These are phyloP conservation scores for Yamagishiella unicocca DNA, from an alignment of 139 green algal genomes.

Conservation along the genomic window DNA sequence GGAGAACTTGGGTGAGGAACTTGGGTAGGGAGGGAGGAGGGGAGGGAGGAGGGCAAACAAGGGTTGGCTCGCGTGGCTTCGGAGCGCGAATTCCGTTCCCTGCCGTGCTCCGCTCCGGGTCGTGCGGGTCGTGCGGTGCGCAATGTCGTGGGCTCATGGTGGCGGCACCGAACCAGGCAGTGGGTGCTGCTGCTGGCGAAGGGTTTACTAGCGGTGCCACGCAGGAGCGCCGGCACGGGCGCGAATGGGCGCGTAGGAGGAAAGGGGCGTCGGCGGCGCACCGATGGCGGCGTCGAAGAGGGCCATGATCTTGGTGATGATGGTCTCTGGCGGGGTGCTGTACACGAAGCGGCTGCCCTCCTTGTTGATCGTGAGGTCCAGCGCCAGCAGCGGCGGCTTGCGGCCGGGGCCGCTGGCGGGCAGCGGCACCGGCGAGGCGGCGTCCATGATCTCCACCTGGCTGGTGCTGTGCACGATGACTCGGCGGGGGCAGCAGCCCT, in stretches of 20 bases:
- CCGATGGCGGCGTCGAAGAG: constrained; percentile 75
- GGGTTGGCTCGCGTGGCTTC: too few species aligned
- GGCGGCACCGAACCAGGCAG: too few species aligned
- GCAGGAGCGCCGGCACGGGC: too few species aligned
- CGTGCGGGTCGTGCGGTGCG: too few species aligned
- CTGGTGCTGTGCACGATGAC: constrained; percentile 45
- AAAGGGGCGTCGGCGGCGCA: too few species aligned
- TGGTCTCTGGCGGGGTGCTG: constrained; percentile 57
- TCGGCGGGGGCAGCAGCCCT: constrained; percentile 50
- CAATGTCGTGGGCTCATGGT: too few species aligned
- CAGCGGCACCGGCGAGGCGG: background rate
- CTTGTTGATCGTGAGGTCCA: constrained; percentile 72
- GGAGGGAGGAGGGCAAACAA: background rate
- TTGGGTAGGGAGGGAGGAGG: background rate
- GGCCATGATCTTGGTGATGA: constrained; percentile 59
- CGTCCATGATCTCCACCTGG: constrained; percentile 43
- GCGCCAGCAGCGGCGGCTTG: constrained; percentile 69
- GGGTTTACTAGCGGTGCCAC: too few species aligned
- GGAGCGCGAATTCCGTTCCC: too few species aligned
- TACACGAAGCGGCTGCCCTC: constrained; percentile 67
- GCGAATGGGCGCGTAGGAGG: too few species aligned
- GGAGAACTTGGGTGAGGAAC: too few species aligned
- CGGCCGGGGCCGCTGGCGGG: constrained; percentile 20
- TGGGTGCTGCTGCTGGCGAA: too few species aligned
- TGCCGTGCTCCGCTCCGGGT: too few species aligned